phyloP scores from a whole-genome alignment of 1,139 yeast genomes.

The Meyerozyma guilliermondii region DNA sequence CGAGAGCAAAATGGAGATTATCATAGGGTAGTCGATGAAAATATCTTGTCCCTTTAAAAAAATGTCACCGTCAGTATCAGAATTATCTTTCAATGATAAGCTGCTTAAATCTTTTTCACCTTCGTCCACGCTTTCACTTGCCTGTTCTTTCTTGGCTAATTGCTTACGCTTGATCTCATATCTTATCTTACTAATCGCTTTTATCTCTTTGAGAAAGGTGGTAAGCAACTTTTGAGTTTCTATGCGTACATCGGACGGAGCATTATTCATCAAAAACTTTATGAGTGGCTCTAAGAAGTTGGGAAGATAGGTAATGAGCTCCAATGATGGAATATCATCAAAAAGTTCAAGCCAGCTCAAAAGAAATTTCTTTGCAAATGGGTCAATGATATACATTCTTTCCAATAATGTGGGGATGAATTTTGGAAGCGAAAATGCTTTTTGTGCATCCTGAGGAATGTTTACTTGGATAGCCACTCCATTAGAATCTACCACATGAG shows the following conservation, averaged over 20 bases:
- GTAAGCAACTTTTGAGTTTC: conserved; percentile 79
- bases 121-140: conserved; percentile 2
- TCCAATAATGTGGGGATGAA: conserved; percentile 89
- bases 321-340: conserved; percentile 90
- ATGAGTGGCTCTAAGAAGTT: conserved; percentile 84
- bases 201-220: conserved; percentile 74
- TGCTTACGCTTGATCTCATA: conserved; percentile 36
- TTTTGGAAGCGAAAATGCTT: conserved; percentile 80
- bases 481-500: conserved; percentile 45
- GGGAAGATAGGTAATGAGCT: conserved; percentile 80
- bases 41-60: conserved; percentile 86
- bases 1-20: conserved; percentile 73
- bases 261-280: conserved; percentile 67
- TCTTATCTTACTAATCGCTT: conserved; percentile 67
- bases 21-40: conserved; percentile 71
- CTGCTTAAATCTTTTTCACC: conserved; percentile 6
- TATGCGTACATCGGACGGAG: conserved; percentile 83
- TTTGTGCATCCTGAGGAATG: conserved; percentile 56
- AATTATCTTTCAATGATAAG: conserved; percentile 10
- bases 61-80: conserved; percentile 43
- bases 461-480: conserved; percentile 59
- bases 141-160: conserved; percentile 11
- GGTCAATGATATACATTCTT: conserved; percentile 87
- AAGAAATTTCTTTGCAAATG: conserved; percentile 85
- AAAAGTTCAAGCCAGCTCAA: conserved; percentile 90